Percentiles rank a stretch among this genome's conserved stretches.
Evolutionary conservation across 164 flowering plant species (phyloP).

Genomic region (Warburgia ugandensis): DNA sequence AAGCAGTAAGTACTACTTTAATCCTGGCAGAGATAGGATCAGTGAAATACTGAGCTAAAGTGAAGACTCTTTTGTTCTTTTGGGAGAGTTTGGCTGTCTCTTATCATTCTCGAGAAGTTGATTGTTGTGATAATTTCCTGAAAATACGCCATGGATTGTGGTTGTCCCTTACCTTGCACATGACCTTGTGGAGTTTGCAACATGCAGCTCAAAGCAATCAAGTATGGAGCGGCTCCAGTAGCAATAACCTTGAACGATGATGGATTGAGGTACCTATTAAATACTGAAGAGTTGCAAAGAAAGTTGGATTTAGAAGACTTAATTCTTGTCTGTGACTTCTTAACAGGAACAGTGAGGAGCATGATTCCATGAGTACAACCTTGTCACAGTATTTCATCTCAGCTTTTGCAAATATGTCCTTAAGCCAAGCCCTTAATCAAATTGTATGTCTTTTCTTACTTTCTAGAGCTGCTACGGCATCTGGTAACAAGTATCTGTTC

Average conservation of each 20-base stretch:
- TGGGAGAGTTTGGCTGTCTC: no score
- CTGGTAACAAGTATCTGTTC: not conserved
- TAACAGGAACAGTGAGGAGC: conserved; percentile 33
- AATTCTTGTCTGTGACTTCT: not conserved
- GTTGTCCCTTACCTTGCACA: no score
- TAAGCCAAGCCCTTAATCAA: conserved; percentile 61
- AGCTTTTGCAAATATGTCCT: conserved; percentile 45
- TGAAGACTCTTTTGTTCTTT: no score
- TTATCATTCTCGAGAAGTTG: no score
- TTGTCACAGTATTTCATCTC: conserved; percentile 33
- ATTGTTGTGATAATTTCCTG: no score
- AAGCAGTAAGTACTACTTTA: no score
- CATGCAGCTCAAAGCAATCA: conserved; percentile 66
- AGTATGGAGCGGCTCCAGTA: conserved; percentile 72
- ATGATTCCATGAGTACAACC: conserved; percentile 30
- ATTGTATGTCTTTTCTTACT: conserved; percentile 36
- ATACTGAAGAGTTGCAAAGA: not conserved
- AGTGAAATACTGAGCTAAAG: no score
- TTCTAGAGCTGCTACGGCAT: not conserved
- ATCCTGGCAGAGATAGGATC: no score
- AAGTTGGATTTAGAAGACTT: not conserved
- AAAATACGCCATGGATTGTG: no score
- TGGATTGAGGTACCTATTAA: conserved; percentile 30
- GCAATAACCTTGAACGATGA: conserved; percentile 21
- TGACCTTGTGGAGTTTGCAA: conserved; percentile 1